Conservation (phyloP, 1,284 basidiomycete genomes). For the Leccinum pachyderme region DNA sequence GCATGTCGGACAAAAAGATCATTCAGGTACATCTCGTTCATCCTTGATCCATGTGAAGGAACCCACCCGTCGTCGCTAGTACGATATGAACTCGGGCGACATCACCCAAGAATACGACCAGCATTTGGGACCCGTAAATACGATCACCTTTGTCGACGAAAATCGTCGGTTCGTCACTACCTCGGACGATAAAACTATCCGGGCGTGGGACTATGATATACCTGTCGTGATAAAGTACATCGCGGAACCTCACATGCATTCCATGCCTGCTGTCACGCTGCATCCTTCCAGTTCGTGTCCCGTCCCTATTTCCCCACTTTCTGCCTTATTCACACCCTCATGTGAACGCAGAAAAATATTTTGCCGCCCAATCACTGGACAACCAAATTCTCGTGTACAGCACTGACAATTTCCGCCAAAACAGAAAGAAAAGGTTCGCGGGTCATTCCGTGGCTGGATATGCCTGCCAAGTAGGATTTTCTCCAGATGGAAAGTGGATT, state of each 20-base stretch:
- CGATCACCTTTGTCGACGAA: constrained; percentile 97
- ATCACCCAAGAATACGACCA: constrained; percentile 99
- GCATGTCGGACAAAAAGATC: constrained; percentile 99
- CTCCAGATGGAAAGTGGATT: constrained; percentile 96
- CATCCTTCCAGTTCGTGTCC: constrained; percentile 84
- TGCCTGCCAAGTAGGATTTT: constrained; percentile 95
- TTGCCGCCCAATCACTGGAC: constrained; percentile 96
- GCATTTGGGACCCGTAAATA: constrained; percentile 97
- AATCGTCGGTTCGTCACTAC: constrained; percentile 97
- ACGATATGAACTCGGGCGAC: constrained; percentile 90
- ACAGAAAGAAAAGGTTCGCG: constrained; percentile 96
- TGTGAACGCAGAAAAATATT: constrained; percentile 77
- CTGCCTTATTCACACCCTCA: constrained; percentile 1
- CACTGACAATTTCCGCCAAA: constrained; percentile 96
- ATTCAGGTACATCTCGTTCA: constrained; percentile 68
- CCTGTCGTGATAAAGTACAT: constrained; percentile 99
- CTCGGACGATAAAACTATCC: constrained; percentile 98
- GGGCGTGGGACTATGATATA: constrained; percentile 98
- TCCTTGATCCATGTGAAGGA: not conserved
- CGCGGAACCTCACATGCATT: constrained; percentile 99
- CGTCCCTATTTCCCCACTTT: not conserved
- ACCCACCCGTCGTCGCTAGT: constrained; percentile 50
- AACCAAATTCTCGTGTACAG: constrained; percentile 98
- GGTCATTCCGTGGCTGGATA: constrained; percentile 97
- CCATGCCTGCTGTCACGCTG: constrained; percentile 95